These are phyloP conservation scores for Myxozyma mucilagina DNA, from an alignment of 805 yeast species.

Conservation along the genomic window DNA sequence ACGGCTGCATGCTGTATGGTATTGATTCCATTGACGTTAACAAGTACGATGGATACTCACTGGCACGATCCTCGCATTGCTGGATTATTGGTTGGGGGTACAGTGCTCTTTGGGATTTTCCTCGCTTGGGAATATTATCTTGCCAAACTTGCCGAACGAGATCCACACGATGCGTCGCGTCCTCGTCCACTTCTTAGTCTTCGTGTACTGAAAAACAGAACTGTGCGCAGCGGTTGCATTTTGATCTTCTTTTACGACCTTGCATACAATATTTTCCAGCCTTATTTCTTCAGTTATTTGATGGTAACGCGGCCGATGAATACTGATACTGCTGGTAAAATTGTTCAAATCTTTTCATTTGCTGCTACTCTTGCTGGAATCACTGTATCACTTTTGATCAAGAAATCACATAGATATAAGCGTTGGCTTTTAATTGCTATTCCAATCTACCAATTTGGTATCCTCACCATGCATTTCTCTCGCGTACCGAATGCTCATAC, in stretches of 20 bases:
- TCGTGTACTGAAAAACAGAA: constrained; percentile 57
- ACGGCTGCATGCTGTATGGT: constrained; percentile 57
- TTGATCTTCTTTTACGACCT: constrained; percentile 57
- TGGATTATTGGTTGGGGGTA: constrained; percentile 62
- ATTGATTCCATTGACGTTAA: constrained; percentile 65
- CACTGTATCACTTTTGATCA: constrained; percentile 52
- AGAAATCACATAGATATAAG: constrained; percentile 51
- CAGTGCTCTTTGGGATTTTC: constrained; percentile 53
- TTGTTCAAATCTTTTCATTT: constrained; percentile 57
- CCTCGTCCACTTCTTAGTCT: constrained; percentile 56
- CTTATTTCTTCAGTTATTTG: constrained; percentile 61
- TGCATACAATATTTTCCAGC: constrained; percentile 62
- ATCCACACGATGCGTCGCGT: constrained; percentile 10
- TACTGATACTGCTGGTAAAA: constrained; percentile 58
- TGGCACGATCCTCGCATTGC: constrained; percentile 58
- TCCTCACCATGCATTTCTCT: constrained; percentile 54
- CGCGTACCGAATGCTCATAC: constrained; percentile 49
- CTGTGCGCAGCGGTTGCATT: constrained; percentile 63
- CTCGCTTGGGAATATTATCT: constrained; percentile 56
- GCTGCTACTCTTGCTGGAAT: constrained; percentile 60
- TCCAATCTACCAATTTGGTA: constrained; percentile 52
- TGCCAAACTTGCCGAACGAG: constrained; percentile 33
- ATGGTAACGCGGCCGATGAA: constrained; percentile 53
- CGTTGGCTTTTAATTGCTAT: constrained; percentile 57
- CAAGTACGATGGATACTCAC: constrained; percentile 52